Base-by-base conservation (phyloP, 441 rosid species). In the Melastoma candidum region DNA sequence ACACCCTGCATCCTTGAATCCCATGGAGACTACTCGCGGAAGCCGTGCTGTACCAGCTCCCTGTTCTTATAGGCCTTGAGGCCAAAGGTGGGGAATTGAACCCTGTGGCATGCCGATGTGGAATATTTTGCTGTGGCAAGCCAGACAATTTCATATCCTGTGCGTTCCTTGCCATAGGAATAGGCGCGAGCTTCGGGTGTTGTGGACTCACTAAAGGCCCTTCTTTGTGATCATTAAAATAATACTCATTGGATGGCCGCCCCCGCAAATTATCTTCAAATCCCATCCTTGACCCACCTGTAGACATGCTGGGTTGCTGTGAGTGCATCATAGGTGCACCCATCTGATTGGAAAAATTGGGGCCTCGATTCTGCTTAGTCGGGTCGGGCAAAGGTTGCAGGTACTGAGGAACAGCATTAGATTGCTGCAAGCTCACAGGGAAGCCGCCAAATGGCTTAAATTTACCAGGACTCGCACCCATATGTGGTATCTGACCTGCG, bases 401-500 rank as follows among this genome's bases (percentile, higher is more conserved):
- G 68, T 71, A 57, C 61, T 77, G 85, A 48, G 60, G 63, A 60
- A 59, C 43, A 60, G 77, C 17, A 47, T 66, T 55, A 56, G 77
- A 77, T 39, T 69, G 82, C 49, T 76, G 90, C 71, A 68, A 46
- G 67, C 71, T 76, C 57, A 51, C 61, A 14, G 79, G 74, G 63
- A 83, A 65, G 54, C 79, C 79, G 67, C 68, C 69, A 57, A 64
- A 77, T 44, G 83, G 90, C 68, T 77, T 93, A 56, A 73, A 55
- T 62, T 71, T 82, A 58, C 75, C 71, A 52, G 65, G 39, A 60
- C 68, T 75, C 54, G 50, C 67, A 75, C 81, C 81, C 12, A 74
- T 55, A 57, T 64, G 86, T 22, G 75, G 72, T 12, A 67, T 55
- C 50, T 64, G 66, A 60, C 63, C 73, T 63, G 78, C 55, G 75